These are phyloP conservation scores for Phoenix roebelenii DNA, from an alignment of 176 grass and related monocot species.

Conservation along the genomic window DNA sequence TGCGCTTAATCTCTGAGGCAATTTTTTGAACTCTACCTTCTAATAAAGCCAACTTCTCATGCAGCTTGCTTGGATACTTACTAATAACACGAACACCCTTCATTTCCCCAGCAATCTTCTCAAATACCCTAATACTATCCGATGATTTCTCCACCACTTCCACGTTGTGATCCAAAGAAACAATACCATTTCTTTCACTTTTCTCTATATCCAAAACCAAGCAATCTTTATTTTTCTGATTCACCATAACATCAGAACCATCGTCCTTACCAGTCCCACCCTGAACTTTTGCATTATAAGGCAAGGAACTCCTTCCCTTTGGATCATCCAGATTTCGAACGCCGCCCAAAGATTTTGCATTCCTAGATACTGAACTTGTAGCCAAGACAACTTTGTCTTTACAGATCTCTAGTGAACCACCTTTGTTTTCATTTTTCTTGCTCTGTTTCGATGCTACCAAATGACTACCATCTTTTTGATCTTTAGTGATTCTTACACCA, in stretches of 20 bases:
- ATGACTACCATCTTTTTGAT: too few relatives aligned
- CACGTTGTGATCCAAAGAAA: not conserved
- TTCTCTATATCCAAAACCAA: not conserved
- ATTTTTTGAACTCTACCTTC: constrained; percentile 96
- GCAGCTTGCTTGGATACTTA: constrained; percentile 72
- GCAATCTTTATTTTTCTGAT: constrained; percentile 2
- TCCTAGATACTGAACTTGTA: not conserved
- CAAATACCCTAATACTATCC: constrained; percentile 70
- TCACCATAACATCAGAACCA: not conserved
- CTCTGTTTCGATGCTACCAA: too few relatives aligned
- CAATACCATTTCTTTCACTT: too few relatives aligned
- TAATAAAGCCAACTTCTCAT: constrained; percentile 68
- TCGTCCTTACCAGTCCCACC: too few relatives aligned
- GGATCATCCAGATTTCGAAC: not conserved
- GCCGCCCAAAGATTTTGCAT: not conserved
- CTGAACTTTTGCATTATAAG: not conserved
- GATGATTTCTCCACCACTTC: constrained; percentile 38
- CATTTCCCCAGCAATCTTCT: constrained; percentile 38
- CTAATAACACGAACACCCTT: constrained; percentile 19
- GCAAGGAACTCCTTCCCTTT: not conserved
- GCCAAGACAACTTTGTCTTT: not conserved
- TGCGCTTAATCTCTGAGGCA: constrained; percentile 84
- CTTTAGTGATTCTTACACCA: not conserved
- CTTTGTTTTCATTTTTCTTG: too few relatives aligned
- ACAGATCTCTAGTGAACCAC: too few relatives aligned